A percentile compares a stretch with the other conserved stretches of the same genome.
Conservation (phyloP, 257 asterid species). For the Striga asiatica region DNA sequence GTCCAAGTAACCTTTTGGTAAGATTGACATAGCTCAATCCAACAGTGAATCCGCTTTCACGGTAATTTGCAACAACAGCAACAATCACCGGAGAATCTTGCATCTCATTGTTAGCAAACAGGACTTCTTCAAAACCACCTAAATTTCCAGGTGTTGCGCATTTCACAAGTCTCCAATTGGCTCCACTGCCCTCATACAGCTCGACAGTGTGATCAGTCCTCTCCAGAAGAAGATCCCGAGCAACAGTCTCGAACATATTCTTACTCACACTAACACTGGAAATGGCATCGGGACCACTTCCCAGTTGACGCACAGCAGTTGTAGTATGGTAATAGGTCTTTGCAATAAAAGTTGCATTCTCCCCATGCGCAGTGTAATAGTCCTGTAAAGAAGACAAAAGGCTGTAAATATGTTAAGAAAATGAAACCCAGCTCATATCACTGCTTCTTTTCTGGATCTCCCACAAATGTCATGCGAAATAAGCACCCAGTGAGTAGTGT, state of each 20-base stretch:
- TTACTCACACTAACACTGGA: constrained; percentile 79
- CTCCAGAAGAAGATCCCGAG: constrained; percentile 81
- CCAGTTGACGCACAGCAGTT: constrained; percentile 79
- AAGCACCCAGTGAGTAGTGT: background rate
- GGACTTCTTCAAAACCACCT: constrained; percentile 80
- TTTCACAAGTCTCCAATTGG: constrained; percentile 75
- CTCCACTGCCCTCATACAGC: constrained; percentile 76
- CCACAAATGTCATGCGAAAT: background rate
- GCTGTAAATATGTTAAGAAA: background rate
- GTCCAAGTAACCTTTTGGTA: constrained; percentile 71
- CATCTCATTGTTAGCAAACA: constrained; percentile 94
- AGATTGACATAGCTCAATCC: constrained; percentile 79
- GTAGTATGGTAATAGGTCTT: constrained; percentile 92
- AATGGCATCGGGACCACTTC: constrained; percentile 70
- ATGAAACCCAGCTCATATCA: background rate
- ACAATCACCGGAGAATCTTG: constrained; percentile 79
- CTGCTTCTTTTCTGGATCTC: background rate
- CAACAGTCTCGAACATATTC: constrained; percentile 82
- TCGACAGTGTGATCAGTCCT: constrained; percentile 84
- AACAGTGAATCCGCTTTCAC: constrained; percentile 68
- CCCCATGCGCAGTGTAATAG: constrained; percentile 85
- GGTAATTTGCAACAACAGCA: constrained; percentile 50
- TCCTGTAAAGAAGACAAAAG: constrained; percentile 33
- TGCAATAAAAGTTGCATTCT: constrained; percentile 76
- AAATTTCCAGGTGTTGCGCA: constrained; percentile 90